These are phyloP conservation scores for Colletotrichum destructivum DNA, from an alignment of 2,329 filamentous ascomycete species.

Conservation along the genomic window DNA sequence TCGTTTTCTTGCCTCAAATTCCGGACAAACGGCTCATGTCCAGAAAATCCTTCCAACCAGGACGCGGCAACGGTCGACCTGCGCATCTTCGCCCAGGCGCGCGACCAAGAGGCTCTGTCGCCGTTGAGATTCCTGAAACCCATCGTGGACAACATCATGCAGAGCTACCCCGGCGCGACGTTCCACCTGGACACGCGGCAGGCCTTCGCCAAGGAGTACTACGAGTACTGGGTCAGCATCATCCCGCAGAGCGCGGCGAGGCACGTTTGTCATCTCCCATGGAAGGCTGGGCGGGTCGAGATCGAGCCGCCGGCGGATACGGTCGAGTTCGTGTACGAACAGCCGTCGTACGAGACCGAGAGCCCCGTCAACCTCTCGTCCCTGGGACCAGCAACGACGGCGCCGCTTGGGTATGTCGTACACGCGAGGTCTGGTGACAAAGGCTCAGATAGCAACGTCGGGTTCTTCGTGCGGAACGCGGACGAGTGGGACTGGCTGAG, in stretches of 20 bases:
- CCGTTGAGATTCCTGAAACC: constrained; percentile 56
- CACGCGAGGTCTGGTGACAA: constrained; percentile 58
- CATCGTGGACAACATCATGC: constrained; percentile 58
- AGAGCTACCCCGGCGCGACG: constrained; percentile 58
- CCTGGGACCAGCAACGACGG: constrained; percentile 48
- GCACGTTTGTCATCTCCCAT: constrained; percentile 46
- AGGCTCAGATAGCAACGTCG: constrained; percentile 54
- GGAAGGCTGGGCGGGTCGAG: constrained; percentile 39
- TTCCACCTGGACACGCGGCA: constrained; percentile 54
- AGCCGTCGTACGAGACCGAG: constrained; percentile 48
- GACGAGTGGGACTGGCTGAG: constrained; percentile 50
- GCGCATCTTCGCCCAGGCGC: constrained; percentile 62
- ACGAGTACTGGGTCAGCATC: constrained; percentile 46
- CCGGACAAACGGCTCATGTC: constrained; percentile 54
- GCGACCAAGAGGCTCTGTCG: constrained; percentile 51
- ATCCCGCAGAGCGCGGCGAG: constrained; percentile 46
- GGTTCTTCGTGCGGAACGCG: constrained; percentile 43
- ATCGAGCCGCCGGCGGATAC: constrained; percentile 46
- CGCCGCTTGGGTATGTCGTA: constrained; percentile 51
- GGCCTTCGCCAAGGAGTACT: constrained; percentile 47
- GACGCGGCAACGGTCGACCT: constrained; percentile 65
- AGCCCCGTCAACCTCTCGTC: constrained; percentile 45
- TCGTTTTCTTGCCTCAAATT: constrained; percentile 53
- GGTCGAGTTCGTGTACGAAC: constrained; percentile 45
- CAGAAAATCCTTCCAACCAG: constrained; percentile 58